phyloP scores from a whole-genome alignment of 2,329 filamentous ascomycete genomes.

The Penicillium capsulatum region DNA sequence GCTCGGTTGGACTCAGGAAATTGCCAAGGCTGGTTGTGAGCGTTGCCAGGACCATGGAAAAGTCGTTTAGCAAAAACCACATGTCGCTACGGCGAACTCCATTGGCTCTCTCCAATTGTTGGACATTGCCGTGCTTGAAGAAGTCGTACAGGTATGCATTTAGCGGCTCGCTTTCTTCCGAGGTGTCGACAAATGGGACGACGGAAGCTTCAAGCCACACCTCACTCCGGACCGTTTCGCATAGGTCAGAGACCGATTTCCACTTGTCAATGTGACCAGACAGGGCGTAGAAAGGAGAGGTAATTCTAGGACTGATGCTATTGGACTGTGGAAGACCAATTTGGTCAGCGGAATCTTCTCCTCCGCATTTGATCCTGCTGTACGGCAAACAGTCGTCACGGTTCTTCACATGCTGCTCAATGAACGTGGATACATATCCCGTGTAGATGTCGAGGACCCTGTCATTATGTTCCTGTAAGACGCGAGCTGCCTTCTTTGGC shows the following conservation, averaged over 20 bases:
- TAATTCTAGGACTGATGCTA: slow-evolving; percentile 32
- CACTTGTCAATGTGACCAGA: slow-evolving; percentile 66
- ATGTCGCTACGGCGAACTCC: slow-evolving; percentile 62
- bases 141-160: slow-evolving; percentile 62
- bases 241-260: slow-evolving; percentile 62
- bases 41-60: slow-evolving; percentile 49
- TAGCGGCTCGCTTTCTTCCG: slow-evolving; percentile 50
- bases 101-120: slow-evolving; percentile 60
- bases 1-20: slow-evolving; percentile 25
- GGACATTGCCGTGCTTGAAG: slow-evolving; percentile 66
- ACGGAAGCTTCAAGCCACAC: slow-evolving; percentile 72
- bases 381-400: slow-evolving; percentile 58
- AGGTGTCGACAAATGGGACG: slow-evolving; percentile 63
- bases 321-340: slow-evolving; percentile 10
- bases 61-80: slow-evolving; percentile 69
- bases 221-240: slow-evolving; percentile 59
- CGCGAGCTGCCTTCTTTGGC: slow-evolving; percentile 53
- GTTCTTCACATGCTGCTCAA: slow-evolving; percentile 57
- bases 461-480: slow-evolving; percentile 60
- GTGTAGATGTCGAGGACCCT: slow-evolving; percentile 63
- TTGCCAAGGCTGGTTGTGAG: slow-evolving; percentile 33
- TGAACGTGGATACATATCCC: slow-evolving; percentile 65
- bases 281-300: slow-evolving; percentile 67
- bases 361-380: slow-evolving; percentile 42
- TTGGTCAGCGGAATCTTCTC: slow-evolving; percentile 17